Evolutionary conservation across 2,329 filamentous ascomycete species (phyloP), one percentile per base, ranked within the genome.

Genomic region (Fusarium temperatum): DNA sequence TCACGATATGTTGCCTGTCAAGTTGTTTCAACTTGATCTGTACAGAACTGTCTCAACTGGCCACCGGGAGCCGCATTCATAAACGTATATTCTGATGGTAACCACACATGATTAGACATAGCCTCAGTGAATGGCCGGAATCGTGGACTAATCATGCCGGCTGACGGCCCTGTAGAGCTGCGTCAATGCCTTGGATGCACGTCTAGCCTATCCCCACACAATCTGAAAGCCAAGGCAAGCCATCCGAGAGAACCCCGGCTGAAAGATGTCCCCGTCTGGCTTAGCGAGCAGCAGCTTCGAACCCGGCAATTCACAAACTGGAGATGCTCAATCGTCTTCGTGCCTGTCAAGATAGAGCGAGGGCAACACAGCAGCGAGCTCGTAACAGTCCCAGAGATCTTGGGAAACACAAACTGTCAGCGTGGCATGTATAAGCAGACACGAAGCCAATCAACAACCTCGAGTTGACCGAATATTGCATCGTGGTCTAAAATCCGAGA

Each of bases 171-270:
- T 82, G 81, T 75, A 80, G 65, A 68, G 70, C 67, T 82, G 81
- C 81, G 80, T 83, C 81, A 83, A 83, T 83, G 82, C 82, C 78
- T 82, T 83, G 76, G 74, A 78, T 82, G 81, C 80, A 79, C 63
- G 63, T 70, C 72, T 70, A 73, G 63, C 71, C 59, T 72, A 61
- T 66, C 75, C 72, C 75, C 75, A 64, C 75, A 73, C 68, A 70
- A 61, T 69, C 59, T 54, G 39, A 74, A 54, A 68, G 66, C 70
- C 73, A 67, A 66, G 66, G 54, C 67, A 77, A 74, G 72, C 74
- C 72, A 73, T 74, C 68, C 68, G 64, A 77, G 45, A 63, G 44
- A 61, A 28, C 67, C 36, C 66, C 30, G 58, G 74, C 50, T 73
- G 73, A 54, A 66, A 36, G 68, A 66, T 74, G 41, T 69, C 71